Base-by-base conservation (phyloP, 2,329 filamentous ascomycete genomes). In the Colletotrichum tanaceti region DNA sequence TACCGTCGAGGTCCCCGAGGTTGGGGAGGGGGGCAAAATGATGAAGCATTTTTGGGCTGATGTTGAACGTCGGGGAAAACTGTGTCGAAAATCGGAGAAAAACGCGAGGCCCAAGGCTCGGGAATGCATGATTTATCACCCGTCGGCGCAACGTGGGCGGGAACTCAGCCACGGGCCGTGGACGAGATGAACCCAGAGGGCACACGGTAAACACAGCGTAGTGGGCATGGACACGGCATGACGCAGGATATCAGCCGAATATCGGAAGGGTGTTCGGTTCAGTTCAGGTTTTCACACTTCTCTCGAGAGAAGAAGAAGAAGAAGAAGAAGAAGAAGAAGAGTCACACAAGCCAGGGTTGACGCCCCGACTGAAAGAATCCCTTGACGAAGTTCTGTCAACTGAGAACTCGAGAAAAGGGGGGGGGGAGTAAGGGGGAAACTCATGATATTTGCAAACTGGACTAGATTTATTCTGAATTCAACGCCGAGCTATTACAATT, bases 401-500 rank as follows among this genome's bases (percentile, higher is more conserved):
- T n/a, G n/a, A n/a, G n/a, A n/a, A n/a, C n/a, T n/a, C n/a, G n/a
- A n/a, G n/a, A n/a, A n/a, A n/a, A n/a, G n/a, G n/a, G n/a, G n/a
- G n/a, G n/a, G n/a, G n/a, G n/a, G n/a, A n/a, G n/a, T n/a, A n/a
- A n/a, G n/a, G n/a, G n/a, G n/a, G n/a, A n/a, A n/a, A n/a, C n/a
- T n/a, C n/a, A n/a, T n/a, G n/a, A n/a, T n/a, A n/a, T n/a, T n/a
- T n/a, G n/a, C 2, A 22, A 46, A 28, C 1, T 46, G 16, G 22
- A 38, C 32, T 28, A 54, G 13, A 64, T 61, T 11, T 44, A 55
- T 52, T n/a, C n/a, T n/a, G n/a, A n/a, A n/a, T n/a, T 61, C 5
- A 61, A 52, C 50, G 50, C 57, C 57, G 39, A 57, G 38, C 28
- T 65, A 58, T 46, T 66, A 24, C 66, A 69, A 69, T 61, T 22